Conservation (phyloP, 192 early-diverging fungal genomes). For the Allomyces javanicus region DNA sequence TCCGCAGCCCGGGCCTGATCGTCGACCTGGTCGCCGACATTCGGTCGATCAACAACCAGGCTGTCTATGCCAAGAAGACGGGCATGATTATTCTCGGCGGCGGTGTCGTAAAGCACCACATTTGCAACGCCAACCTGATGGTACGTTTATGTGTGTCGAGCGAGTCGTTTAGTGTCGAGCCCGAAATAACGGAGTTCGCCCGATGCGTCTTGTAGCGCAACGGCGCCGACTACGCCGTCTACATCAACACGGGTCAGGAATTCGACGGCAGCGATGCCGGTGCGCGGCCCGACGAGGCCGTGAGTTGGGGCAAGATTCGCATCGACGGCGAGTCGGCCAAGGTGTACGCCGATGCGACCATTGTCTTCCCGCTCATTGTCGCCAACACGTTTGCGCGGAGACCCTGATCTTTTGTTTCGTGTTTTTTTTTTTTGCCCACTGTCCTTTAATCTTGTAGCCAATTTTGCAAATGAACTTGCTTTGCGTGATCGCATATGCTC, state of each 20-base stretch:
- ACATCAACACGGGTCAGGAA: slow-evolving; percentile 93
- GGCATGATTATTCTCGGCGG: slow-evolving; percentile 94
- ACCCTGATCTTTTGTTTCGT: too few species aligned
- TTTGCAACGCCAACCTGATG: slow-evolving; percentile 97
- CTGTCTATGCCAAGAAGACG: slow-evolving; percentile 89
- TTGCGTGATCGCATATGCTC: too few species aligned
- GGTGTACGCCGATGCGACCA: slow-evolving; percentile 74
- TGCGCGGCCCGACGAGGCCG: slow-evolving; percentile 90
- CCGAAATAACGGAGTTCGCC: too few species aligned
- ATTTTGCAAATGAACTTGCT: too few species aligned
- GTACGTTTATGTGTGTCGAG: slow-evolving; percentile 11
- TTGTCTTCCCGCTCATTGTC: slow-evolving; percentile 85
- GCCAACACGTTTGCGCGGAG: slow-evolving; percentile 71
- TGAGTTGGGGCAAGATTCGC: slow-evolving; percentile 95
- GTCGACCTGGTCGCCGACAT: slow-evolving; percentile 88
- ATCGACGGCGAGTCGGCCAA: slow-evolving; percentile 67
- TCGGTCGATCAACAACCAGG: slow-evolving; percentile 71
- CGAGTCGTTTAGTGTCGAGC: not conserved
- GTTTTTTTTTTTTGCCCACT: too few species aligned
- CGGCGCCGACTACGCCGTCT: slow-evolving; percentile 89
- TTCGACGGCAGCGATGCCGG: slow-evolving; percentile 97
- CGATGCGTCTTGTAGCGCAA: slow-evolving; percentile 38
- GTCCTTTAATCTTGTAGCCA: too few species aligned
- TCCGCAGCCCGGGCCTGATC: slow-evolving; percentile 79
- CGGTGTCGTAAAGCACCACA: slow-evolving; percentile 95